Conservation (phyloP, 192 early-diverging fungal species). For the Backusella psychrophila region DNA sequence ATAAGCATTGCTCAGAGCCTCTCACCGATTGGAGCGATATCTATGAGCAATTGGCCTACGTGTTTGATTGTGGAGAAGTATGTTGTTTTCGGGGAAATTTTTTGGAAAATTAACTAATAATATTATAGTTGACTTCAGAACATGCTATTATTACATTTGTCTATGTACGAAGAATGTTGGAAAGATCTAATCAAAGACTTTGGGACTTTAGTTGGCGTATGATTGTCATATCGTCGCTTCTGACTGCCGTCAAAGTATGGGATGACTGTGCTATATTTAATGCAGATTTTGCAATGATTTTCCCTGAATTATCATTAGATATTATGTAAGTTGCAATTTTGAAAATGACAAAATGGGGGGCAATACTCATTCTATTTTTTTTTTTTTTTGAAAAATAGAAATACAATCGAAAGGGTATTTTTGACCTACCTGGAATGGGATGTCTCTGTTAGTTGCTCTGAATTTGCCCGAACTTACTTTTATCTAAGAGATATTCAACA, state of each 20-base stretch:
- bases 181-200: constrained; percentile 53
- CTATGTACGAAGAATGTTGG: constrained; percentile 72
- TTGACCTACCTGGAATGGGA: constrained; percentile 8
- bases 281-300: constrained; percentile 75
- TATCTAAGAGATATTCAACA: constrained; percentile 4
- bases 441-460: constrained; percentile 7
- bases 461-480: constrained; percentile 17
- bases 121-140: constrained; percentile 25
- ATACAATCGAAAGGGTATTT: constrained; percentile 9
- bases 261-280: constrained; percentile 88
- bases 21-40: constrained; percentile 29
- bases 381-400: constrained; percentile 7
- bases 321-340: constrained; percentile 53
- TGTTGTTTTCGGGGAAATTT: background rate
- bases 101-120: background rate
- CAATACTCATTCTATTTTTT: too few relatives aligned
- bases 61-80: constrained; percentile 34
- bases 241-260: constrained; percentile 86
- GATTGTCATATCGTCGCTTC: constrained; percentile 54
- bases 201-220: constrained; percentile 52
- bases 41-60: constrained; percentile 31
- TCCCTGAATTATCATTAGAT: constrained; percentile 64
- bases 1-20: constrained; percentile 2
- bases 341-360: background rate
- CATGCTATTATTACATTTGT: constrained; percentile 39